Conservation (phyloP, 805 yeast genomes). For the Lachancea nothofagi region DNA sequence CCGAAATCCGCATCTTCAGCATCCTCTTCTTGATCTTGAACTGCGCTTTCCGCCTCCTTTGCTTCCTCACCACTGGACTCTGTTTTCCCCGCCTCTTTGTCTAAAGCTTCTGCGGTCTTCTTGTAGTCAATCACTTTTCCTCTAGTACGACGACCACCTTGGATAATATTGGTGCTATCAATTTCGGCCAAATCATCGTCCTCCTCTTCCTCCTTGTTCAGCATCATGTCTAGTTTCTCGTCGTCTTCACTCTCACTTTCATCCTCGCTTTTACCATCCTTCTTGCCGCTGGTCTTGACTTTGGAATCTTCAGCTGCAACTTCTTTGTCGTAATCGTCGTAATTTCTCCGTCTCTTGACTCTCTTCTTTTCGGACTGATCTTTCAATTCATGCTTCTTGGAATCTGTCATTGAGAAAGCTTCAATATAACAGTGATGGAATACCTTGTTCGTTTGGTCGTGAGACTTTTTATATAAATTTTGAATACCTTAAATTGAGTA, state of each 20-base stretch:
- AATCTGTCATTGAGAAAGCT: conserved; percentile 12
- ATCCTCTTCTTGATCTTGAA: conserved; percentile 18
- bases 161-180: conserved; percentile 75
- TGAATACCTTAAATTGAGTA: background rate
- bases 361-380: conserved; percentile 17
- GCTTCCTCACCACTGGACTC: conserved; percentile 33
- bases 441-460: no score
- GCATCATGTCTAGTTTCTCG: conserved; percentile 43
- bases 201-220: conserved; percentile 55
- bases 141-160: conserved; percentile 84
- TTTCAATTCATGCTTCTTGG: conserved; percentile 15
- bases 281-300: conserved; percentile 25
- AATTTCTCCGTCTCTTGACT: conserved; percentile 42
- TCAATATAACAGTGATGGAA: background rate
- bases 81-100: conserved; percentile 33
- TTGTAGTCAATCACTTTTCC: conserved; percentile 82
- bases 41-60: conserved; percentile 47
- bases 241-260: conserved; percentile 50
- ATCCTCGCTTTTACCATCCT: conserved; percentile 35
- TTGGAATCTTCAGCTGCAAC: conserved; percentile 48
- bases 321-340: conserved; percentile 57
- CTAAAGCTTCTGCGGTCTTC: conserved; percentile 70
- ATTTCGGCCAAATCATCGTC: conserved; percentile 79
- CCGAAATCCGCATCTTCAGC: conserved; percentile 20
- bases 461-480: no score